Conservation (phyloP, 768 basidiomycete species). For the Sarcodon aspratus region DNA sequence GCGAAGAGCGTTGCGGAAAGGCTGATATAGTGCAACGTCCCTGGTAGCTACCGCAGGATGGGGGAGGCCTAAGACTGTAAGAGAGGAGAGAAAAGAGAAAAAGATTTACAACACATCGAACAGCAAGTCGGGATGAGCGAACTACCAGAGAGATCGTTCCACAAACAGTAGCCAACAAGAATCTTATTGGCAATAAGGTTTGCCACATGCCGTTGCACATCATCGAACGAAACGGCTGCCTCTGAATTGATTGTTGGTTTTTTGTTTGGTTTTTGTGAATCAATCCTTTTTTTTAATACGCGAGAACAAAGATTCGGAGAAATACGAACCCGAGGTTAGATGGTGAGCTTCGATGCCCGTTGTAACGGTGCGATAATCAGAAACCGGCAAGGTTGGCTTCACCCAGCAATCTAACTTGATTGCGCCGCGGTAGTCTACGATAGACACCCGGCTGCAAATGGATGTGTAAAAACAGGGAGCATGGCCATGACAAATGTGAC, state of each 20-base stretch:
- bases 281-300: not conserved
- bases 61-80: conserved; percentile 65
- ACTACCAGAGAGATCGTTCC: conserved; percentile 73
- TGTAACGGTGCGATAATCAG: conserved; percentile 60
- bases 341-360: conserved; percentile 41
- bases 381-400: conserved; percentile 51
- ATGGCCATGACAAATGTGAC: conserved; percentile 15
- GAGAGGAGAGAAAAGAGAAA: not conserved
- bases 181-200: conserved; percentile 58
- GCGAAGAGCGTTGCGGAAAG: conserved; percentile 63
- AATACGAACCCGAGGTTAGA: conserved; percentile 25
- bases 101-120: not conserved
- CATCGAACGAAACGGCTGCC: conserved; percentile 41
- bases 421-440: conserved; percentile 32
- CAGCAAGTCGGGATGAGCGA: conserved; percentile 3
- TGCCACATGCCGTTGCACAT: conserved; percentile 58
- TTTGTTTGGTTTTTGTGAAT: no score
- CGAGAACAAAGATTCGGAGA: not conserved
- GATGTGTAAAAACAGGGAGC: conserved; percentile 4
- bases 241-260: conserved; percentile 16
- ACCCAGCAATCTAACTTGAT: conserved; percentile 56
- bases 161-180: conserved; percentile 66
- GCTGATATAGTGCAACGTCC: conserved; percentile 75
- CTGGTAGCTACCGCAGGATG: conserved; percentile 70
- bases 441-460: conserved; percentile 28